Evolutionary conservation across 805 yeast species (phyloP).

Genomic region (Kodamaea restingae): DNA sequence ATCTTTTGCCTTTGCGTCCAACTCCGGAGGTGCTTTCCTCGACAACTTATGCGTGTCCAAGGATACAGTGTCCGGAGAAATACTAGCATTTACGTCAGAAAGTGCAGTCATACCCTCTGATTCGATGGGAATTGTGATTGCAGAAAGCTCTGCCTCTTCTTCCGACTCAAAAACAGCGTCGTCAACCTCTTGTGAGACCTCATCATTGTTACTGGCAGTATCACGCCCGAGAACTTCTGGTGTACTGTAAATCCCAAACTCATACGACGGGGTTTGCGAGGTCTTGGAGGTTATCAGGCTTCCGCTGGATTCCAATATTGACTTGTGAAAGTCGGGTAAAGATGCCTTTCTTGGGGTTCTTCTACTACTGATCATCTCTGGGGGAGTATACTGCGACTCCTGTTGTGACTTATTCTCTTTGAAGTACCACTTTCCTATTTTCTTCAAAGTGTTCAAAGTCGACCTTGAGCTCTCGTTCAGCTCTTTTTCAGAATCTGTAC

Average conservation of each 20-base stretch:
- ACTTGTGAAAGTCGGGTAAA: slow-evolving; percentile 6
- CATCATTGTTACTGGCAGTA: not conserved
- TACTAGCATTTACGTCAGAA: slow-evolving; percentile 5
- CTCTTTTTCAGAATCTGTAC: not conserved
- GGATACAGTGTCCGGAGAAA: slow-evolving; percentile 5
- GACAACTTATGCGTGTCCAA: slow-evolving; percentile 7
- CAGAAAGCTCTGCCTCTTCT: not conserved
- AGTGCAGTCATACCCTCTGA: not conserved
- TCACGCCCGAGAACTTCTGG: not conserved
- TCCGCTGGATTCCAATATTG: slow-evolving; percentile 4
- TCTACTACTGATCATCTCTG: slow-evolving; percentile 66
- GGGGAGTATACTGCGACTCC: slow-evolving; percentile 38
- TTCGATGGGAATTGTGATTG: not conserved
- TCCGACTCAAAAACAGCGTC: slow-evolving; percentile 2
- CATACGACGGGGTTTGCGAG: slow-evolving; percentile 15
- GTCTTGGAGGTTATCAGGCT: slow-evolving; percentile 1
- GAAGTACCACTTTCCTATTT: slow-evolving; percentile 67
- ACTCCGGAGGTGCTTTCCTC: slow-evolving; percentile 9
- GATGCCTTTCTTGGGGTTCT: slow-evolving; percentile 31
- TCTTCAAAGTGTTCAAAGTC: slow-evolving; percentile 43
- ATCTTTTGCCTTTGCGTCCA: too few relatives aligned
- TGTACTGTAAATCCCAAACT: slow-evolving; percentile 15
- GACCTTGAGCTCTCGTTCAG: slow-evolving; percentile 1
- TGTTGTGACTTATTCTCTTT: slow-evolving; percentile 33
- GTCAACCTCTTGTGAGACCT: not conserved